Conservation (phyloP, 2,329 filamentous ascomycete genomes). For the Colletotrichum cordylinicola region DNA sequence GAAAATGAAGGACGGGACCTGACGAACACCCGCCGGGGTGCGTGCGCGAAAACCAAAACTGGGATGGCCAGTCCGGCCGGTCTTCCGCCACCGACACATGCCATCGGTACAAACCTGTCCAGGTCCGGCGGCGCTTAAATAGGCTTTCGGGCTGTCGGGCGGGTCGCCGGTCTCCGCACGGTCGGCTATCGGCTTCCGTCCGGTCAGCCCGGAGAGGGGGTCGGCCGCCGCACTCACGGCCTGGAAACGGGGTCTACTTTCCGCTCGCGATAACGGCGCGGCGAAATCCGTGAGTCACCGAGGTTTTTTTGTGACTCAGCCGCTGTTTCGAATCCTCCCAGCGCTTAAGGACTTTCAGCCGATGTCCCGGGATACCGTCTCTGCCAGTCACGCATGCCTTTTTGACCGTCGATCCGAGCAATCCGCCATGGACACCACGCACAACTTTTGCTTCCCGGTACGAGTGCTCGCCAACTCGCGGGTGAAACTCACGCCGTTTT, state of each 20-base stretch:
- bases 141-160: not conserved
- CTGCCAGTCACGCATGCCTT: not conserved
- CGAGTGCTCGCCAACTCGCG: conserved; percentile 11
- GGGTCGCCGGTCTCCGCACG: conserved; percentile 6
- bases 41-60: not conserved
- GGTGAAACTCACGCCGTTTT: conserved; percentile 24
- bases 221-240: not conserved
- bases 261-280: not conserved
- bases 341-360: not conserved
- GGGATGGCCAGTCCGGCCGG: not conserved
- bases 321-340: not conserved
- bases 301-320: not conserved
- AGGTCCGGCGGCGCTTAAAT: not conserved
- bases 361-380: not conserved
- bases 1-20: not conserved
- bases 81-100: not conserved
- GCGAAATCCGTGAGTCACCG: not conserved
- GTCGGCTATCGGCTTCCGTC: not conserved
- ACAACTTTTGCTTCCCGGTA: conserved; percentile 6
- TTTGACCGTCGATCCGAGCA: not conserved
- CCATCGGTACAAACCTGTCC: not conserved
- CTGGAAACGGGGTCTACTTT: not conserved
- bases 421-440: not conserved
- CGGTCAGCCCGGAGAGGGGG: not conserved
- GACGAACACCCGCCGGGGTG: conserved; percentile 9